Evolutionary conservation across 169 alveolate species (phyloP).

Genomic region (Theileria sp.): DNA sequence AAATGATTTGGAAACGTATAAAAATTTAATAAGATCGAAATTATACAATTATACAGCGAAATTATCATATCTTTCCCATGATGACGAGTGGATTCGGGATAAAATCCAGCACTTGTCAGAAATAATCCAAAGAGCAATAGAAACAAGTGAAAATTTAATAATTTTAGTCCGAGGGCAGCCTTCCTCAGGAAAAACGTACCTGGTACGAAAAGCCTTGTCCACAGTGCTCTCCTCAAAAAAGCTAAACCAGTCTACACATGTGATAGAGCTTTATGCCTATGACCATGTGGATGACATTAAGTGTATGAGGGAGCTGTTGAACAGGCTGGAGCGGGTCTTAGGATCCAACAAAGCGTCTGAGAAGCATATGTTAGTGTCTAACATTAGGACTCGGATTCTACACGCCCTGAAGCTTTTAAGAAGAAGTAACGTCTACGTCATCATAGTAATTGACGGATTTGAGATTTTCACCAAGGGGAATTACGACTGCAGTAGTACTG

Average conservation of each 20-base stretch:
- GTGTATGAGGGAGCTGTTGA: conserved; percentile 59
- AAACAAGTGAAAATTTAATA: conserved; percentile 23
- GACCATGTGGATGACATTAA: conserved; percentile 67
- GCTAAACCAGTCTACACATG: conserved; percentile 23
- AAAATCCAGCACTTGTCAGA: conserved; percentile 22
- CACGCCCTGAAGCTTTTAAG: conserved; percentile 55
- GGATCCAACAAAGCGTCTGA: conserved; percentile 26
- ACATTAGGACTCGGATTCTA: conserved; percentile 48
- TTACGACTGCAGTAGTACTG: conserved; percentile 58
- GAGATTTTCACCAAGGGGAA: conserved; percentile 67
- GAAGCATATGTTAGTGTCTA: conserved; percentile 3
- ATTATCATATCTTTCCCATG: background rate
- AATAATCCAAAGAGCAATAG: conserved; percentile 14
- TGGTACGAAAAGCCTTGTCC: conserved; percentile 26
- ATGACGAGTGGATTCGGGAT: conserved; percentile 35
- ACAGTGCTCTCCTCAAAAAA: background rate
- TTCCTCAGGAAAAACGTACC: conserved; percentile 59
- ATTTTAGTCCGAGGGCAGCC: conserved; percentile 44
- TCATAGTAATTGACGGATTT: conserved; percentile 69
- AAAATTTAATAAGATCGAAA: conserved; percentile 5
- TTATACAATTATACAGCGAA: conserved; percentile 3
- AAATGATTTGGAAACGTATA: background rate
- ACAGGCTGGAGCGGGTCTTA: conserved; percentile 40
- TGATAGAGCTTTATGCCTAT: conserved; percentile 64
- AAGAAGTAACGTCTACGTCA: conserved; percentile 43